Conservation (phyloP, 1,284 basidiomycete genomes). For the Austroboletus novae-zelandiae region DNA sequence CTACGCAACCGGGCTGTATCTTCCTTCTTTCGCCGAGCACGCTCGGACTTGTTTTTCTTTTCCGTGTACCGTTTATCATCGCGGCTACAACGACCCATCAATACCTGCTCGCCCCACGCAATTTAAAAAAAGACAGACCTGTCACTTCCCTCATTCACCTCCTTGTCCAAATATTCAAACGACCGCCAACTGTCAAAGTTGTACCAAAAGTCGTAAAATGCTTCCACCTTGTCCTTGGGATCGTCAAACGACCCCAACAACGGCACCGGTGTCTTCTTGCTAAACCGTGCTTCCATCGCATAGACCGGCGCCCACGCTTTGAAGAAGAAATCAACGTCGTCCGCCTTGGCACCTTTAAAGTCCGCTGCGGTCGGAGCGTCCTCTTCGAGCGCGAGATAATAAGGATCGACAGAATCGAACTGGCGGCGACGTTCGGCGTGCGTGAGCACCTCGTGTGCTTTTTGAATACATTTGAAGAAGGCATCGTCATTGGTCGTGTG, state of each 20-base stretch:
- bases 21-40: conserved; percentile 95
- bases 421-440: conserved; percentile 88
- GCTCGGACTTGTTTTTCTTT: conserved; percentile 99
- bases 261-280: conserved; percentile 85
- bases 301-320: conserved; percentile 74
- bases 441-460: conserved; percentile 91
- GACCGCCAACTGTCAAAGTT: conserved; percentile 99
- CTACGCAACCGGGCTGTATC: conserved; percentile 89
- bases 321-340: conserved; percentile 58
- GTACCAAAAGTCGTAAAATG: conserved; percentile 99
- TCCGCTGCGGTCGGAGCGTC: conserved; percentile 70
- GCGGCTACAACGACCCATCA: conserved; percentile 52
- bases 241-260: conserved; percentile 73
- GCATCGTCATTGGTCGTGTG: conserved; percentile 89
- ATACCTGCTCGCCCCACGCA: not conserved
- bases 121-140: conserved; percentile 49
- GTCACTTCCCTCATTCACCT: conserved; percentile 97
- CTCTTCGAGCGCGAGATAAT: conserved; percentile 72
- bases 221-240: conserved; percentile 82
- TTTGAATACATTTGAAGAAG: conserved; percentile 99
- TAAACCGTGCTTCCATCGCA: conserved; percentile 90
- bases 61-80: conserved; percentile 99
- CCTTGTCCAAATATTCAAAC: conserved; percentile 99
- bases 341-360: conserved; percentile 50
- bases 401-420: conserved; percentile 95